Base-by-base conservation (phyloP, 495 filamentous ascomycete species). In the Aspergillus wentii region DNA sequence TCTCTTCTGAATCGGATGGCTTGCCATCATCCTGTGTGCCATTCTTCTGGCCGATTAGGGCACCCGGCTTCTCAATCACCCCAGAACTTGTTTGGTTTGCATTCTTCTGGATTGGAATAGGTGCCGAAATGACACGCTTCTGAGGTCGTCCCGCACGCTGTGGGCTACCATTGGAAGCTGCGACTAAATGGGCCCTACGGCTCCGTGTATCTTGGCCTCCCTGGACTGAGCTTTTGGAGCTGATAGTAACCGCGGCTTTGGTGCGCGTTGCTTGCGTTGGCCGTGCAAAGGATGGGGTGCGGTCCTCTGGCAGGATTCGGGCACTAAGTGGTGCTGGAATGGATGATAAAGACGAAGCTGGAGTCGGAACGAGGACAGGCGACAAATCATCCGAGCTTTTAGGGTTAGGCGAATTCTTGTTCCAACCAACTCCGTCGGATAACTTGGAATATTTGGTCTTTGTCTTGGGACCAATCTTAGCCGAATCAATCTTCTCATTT, bases 181-280 rank as follows among this genome's bases (percentile, higher is more conserved):
- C 37, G 19, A 34, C 33, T 7, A 39, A 15, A 17, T 43, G 34
- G 21, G 32, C 15, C 22, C 44, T 36, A 23, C 41, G 49, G 13
- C 23, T 11, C 11, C 30, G 44, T 11, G 8, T 10, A 1, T 46
- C 33, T 1, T 25, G 37, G 13, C 29, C 19, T 14, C 10, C 17
- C 1, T 38, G 27, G 10, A 10, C 7, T 17, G 37, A 34, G 9
- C 0, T 19, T 8, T 30, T 34, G 10, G 28, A 9, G 14, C 23
- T 29, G 5, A 13, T 4, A n/a, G 23, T 19, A n/a, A n/a, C n/a
- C 5, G 22, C 18, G 7, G 40, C 44, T 18, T 36, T 52, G 3
- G 41, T 52, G 9, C 44, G 48, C 4, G 48, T 44, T 15, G 43
- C 40, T 31, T 33, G 40, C 10, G 44, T 52, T 15, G 43, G 30